Evolutionary conservation across 1,284 basidiomycete species (phyloP).

Genomic region (Coniferiporia sulphurascens): DNA sequence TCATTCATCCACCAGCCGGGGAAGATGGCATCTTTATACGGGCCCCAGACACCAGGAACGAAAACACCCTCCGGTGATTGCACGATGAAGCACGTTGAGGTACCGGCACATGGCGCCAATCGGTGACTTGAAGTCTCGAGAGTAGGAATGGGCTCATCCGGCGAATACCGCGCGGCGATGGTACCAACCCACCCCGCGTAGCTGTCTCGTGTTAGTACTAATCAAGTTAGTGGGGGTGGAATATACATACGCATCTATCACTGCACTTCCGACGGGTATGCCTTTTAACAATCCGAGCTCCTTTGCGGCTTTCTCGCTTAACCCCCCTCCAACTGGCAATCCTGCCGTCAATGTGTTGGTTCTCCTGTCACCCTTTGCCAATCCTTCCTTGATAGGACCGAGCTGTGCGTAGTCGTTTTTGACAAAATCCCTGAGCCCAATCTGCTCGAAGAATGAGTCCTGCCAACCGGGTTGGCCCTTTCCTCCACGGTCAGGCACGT

Average conservation of each 20-base stretch:
- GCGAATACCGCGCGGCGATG: slow-evolving; percentile 70
- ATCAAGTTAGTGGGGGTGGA: slow-evolving; percentile 8
- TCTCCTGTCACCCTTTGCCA: slow-evolving; percentile 5
- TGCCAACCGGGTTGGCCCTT: slow-evolving; percentile 69
- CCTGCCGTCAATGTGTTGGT: slow-evolving; percentile 82
- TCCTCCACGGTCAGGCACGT: slow-evolving; percentile 66
- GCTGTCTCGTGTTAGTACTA: slow-evolving; percentile 32
- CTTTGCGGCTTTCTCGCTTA: slow-evolving; percentile 73
- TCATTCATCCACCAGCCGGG: slow-evolving; percentile 99
- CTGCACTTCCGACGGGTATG: slow-evolving; percentile 90
- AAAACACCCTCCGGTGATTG: slow-evolving; percentile 80
- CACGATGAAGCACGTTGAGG: slow-evolving; percentile 84
- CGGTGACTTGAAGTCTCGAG: slow-evolving; percentile 77
- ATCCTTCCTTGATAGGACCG: slow-evolving; percentile 50
- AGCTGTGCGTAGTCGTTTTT: slow-evolving; percentile 72
- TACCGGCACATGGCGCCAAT: slow-evolving; percentile 92
- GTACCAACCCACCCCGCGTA: slow-evolving; percentile 99
- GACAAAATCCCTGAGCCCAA: slow-evolving; percentile 72
- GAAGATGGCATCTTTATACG: slow-evolving; percentile 90
- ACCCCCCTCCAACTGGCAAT: slow-evolving; percentile 81
- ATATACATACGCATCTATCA: slow-evolving; percentile 84
- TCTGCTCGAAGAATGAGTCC: slow-evolving; percentile 78
- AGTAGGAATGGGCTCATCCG: slow-evolving; percentile 42
- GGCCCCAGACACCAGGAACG: slow-evolving; percentile 95
- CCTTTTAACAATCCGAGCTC: slow-evolving; percentile 85